A percentile compares a stretch with the other conserved stretches of the same genome.
phyloP scores from a whole-genome alignment of 768 basidiomycete species.

The Boletus subparvulus region DNA sequence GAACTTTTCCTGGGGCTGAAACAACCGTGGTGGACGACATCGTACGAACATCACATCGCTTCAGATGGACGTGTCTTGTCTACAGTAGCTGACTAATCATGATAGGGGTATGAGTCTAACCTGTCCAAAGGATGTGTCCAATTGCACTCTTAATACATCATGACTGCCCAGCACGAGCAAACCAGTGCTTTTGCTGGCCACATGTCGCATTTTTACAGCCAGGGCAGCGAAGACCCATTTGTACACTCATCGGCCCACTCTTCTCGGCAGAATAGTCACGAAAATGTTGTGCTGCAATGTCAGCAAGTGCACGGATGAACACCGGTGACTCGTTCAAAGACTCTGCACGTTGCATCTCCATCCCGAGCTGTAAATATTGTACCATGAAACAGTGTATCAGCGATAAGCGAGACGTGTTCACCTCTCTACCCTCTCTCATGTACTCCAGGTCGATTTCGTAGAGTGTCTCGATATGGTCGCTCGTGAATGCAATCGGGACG shows the following conservation, averaged over 20 bases:
- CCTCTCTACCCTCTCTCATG: conserved; percentile 85
- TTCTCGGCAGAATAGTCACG: conserved; percentile 56
- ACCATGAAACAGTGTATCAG: conserved; percentile 8
- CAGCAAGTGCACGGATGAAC: conserved; percentile 92
- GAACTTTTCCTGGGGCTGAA: conserved; percentile 93
- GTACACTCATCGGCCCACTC: conserved; percentile 64
- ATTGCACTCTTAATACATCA: conserved; percentile 24
- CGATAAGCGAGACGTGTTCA: conserved; percentile 35
- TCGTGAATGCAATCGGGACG: conserved; percentile 97
- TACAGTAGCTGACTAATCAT: conserved; percentile 28
- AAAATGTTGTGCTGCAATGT: conserved; percentile 83
- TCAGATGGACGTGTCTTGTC: neutral
- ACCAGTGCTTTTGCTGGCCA: conserved; percentile 85
- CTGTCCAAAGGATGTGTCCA: neutral
- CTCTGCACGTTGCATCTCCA: conserved; percentile 84
- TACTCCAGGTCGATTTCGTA: conserved; percentile 97
- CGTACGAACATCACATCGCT: neutral
- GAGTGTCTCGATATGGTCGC: conserved; percentile 98
- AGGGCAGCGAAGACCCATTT: conserved; percentile 87
- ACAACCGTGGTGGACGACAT: conserved; percentile 65
- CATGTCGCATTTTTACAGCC: conserved; percentile 92
- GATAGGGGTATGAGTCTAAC: neutral
- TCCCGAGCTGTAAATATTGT: conserved; percentile 65
- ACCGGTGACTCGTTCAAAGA: conserved; percentile 95
- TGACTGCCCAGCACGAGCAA: conserved; percentile 68